Conservation (phyloP, 805 yeast species). For the Danielia reshetovae region DNA sequence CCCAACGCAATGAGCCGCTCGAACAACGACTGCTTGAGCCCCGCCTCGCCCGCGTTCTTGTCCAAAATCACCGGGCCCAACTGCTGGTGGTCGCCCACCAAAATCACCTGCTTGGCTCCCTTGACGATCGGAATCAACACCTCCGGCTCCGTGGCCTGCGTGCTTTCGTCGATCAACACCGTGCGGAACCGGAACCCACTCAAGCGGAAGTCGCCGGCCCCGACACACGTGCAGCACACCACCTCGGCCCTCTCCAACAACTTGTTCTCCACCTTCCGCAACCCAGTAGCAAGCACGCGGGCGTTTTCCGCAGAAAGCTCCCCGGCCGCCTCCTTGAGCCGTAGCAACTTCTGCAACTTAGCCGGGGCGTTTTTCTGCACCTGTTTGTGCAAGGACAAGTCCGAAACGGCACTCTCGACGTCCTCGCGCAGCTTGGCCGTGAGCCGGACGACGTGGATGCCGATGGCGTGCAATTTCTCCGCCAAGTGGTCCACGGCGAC, state of each 20-base stretch:
- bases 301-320: slow-evolving; percentile 8
- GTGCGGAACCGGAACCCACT: slow-evolving; percentile 57
- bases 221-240: slow-evolving; percentile 87
- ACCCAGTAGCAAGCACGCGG: slow-evolving; percentile 2
- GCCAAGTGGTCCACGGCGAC: slow-evolving; percentile 94
- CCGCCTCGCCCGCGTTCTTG: slow-evolving; percentile 79
- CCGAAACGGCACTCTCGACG: slow-evolving; percentile 41
- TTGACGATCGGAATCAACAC: slow-evolving; percentile 82
- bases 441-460: slow-evolving; percentile 73
- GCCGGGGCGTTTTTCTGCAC: slow-evolving; percentile 49
- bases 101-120: slow-evolving; percentile 83
- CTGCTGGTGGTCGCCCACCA: slow-evolving; percentile 96
- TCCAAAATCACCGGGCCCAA: slow-evolving; percentile 88
- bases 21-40: slow-evolving; percentile 79
- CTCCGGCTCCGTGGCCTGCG: slow-evolving; percentile 94
- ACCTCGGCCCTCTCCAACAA: slow-evolving; percentile 63
- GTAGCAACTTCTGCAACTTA: slow-evolving; percentile 54
- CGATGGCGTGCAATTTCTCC: slow-evolving; percentile 61
- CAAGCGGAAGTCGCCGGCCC: slow-evolving; percentile 78
- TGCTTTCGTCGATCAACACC: slow-evolving; percentile 86
- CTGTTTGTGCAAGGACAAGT: slow-evolving; percentile 14
- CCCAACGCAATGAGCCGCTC: slow-evolving; percentile 82
- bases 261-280: slow-evolving; percentile 41
- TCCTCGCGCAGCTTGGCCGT: slow-evolving; percentile 79
- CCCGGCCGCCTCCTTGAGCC: slow-evolving; percentile 4